Evolutionary conservation across 371 early-diverging fungal genomes (phyloP), one percentile per base, ranked within the genome.

Genomic region (Dichotomocladium elegans): DNA sequence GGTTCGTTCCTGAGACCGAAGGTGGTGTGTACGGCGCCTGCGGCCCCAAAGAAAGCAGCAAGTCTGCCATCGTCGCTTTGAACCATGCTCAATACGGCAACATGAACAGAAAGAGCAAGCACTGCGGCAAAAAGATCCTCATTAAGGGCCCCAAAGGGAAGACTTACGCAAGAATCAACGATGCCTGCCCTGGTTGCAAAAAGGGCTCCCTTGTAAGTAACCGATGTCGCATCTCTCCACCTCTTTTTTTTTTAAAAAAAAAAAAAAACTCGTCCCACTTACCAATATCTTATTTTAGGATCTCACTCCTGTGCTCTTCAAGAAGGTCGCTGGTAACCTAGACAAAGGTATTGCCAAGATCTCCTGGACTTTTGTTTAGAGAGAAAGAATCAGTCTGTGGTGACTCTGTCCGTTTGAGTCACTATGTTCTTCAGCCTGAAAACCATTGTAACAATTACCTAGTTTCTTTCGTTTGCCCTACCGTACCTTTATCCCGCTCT

Each of bases 1-100:
- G 60, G 61, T 30, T 22, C 14, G 30, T 28, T 25, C 46, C 46
- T 11, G 63, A 41, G 10, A 28, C 37, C 2, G 61, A 65, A 48
- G 65, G 65, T 14, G 65, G 65, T 46, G 26, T 46, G 15, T 47
- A 41, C 24, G 65, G 65, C 31, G 57, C 65, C 12, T 65, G 65
- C 33, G 65, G 65, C 45, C 65, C 65, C 29, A 21, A 57, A 21
- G 65, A 57, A 42, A 43, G 45, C 49, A 33, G 53, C 17, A 48
- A 55, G 21, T 65, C 65, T 3, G 28, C 47, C 35, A 65, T 65
- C 26, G 65, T 60, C 9, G 65, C 65, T 17, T 24, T 65, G 50
- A 64, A 64, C 26, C 21, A 37, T 12, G 44, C 48, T 41, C 63
- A 63, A 19, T 63, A 63, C 30, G 63, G 63, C 17, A 63, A 47